These are phyloP conservation scores for Brettanomyces custersianus DNA, from an alignment of 805 yeast species.

Conservation along the genomic window DNA sequence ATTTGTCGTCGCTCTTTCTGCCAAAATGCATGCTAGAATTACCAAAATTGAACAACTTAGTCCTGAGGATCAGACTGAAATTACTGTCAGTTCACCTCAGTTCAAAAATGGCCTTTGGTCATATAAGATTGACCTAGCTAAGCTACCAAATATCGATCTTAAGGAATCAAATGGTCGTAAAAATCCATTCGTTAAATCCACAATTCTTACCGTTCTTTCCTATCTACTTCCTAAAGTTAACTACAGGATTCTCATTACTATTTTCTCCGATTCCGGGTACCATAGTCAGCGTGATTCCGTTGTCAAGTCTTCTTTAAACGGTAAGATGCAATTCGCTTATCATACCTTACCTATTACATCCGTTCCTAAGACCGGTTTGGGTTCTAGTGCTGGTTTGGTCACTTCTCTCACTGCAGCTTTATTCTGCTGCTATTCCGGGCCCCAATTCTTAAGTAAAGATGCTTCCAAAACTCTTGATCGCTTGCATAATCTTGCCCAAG, in stretches of 20 bases:
- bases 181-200: constrained; percentile 72
- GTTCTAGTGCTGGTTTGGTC: constrained; percentile 92
- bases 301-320: constrained; percentile 26
- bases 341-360: constrained; percentile 53
- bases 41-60: constrained; percentile 3
- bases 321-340: constrained; percentile 40
- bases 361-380: constrained; percentile 91
- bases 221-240: constrained; percentile 34
- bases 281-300: constrained; percentile 61
- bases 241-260: constrained; percentile 39
- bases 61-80: constrained; percentile 11
- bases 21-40: constrained; percentile 73
- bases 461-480: constrained; percentile 4
- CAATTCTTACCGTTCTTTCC: constrained; percentile 44
- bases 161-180: constrained; percentile 13
- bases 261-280: constrained; percentile 81
- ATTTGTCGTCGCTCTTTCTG: constrained; percentile 78
- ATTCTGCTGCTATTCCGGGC: constrained; percentile 33
- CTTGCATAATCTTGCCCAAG: constrained; percentile 82
- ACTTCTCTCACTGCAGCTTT: constrained; percentile 70
- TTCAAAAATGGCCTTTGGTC: constrained; percentile 65
- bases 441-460: constrained; percentile 19
- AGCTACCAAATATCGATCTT: constrained; percentile 8
- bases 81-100: constrained; percentile 65
- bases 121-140: constrained; percentile 28